Conservation (phyloP, 768 basidiomycete genomes). For the Tubosaeta sp. region DNA sequence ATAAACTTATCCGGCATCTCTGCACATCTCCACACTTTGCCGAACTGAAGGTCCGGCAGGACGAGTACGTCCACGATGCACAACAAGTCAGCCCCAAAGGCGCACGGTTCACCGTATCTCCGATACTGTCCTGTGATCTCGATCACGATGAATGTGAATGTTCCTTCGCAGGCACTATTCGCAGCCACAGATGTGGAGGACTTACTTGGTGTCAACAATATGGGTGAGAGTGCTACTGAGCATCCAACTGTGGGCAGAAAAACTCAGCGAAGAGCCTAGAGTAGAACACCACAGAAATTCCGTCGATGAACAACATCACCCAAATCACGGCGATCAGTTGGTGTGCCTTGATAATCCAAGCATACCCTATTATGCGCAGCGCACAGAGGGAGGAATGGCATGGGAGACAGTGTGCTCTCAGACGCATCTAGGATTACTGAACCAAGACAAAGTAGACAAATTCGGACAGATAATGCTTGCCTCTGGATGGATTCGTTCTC, state of each 20-base stretch:
- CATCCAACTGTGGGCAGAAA: constrained; percentile 37
- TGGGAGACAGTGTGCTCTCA: constrained; percentile 58
- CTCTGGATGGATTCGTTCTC: too few species aligned
- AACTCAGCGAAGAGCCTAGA: not conserved
- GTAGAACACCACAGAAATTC: constrained; percentile 50
- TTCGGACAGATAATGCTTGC: too few species aligned
- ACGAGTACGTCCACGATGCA: constrained; percentile 49
- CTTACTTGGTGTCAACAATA: constrained; percentile 83
- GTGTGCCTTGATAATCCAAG: constrained; percentile 66
- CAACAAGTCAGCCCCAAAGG: constrained; percentile 49
- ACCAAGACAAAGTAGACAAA: too few species aligned
- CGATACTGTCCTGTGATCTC: too few species aligned
- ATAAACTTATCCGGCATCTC: not conserved
- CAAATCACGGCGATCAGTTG: constrained; percentile 66
- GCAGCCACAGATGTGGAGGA: constrained; percentile 70
- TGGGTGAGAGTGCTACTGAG: constrained; percentile 74
- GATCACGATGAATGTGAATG: constrained; percentile 60
- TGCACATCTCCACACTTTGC: constrained; percentile 50
- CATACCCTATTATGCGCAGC: constrained; percentile 68
- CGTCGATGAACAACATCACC: constrained; percentile 65
- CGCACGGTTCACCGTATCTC: constrained; percentile 30
- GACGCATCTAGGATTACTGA: too few species aligned
- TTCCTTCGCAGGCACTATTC: constrained; percentile 74
- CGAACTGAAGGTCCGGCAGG: constrained; percentile 50
- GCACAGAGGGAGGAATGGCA: constrained; percentile 51